Base-by-base conservation (phyloP, 2,329 filamentous ascomycete genomes). In the Monosporascus sp. region DNA sequence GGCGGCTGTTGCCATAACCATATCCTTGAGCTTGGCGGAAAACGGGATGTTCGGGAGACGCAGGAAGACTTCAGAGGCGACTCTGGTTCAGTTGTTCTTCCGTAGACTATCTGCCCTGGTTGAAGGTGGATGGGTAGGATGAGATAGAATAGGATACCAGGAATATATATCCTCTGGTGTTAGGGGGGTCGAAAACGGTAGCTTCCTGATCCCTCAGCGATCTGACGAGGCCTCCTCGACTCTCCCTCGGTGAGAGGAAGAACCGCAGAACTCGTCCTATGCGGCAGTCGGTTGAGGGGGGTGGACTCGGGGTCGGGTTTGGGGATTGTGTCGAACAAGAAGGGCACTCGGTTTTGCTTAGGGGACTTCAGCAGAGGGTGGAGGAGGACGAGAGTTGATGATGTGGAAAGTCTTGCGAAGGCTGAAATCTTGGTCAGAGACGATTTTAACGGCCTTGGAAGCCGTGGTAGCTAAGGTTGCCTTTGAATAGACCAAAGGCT, bases 181-280 rank as follows among this genome's bases (percentile, higher is more conserved):
- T 97, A 97, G 73, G 94, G 94, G 76, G 94, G 94, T 84, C 90
- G 90, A 82, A 94, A 96, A 77, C 86, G 88, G 80, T 92, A 96
- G 78, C 87, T 88, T 81, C 90, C 89, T 83, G 90, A 88, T 86
- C 87, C 90, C 83, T 89, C 82, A 82, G 81, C 87, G 83, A 87
- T 86, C 85, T 89, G 90, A 87, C 91, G 88, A 91, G 90, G 90
- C 88, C 91, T 93, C 88, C 88, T 91, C 89, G 91, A 96, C 91
- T 94, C 94, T 95, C 93, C 94, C 94, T 92, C 93, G 76, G 79
- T 80, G 80, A 94, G 93, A 96, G 92, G 93, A 97, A 97, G 93
- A 96, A 92, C 88, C 89, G 86, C 83, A 84, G 85, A 87, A 87
- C 84, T 84, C 86, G 88, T 95, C 90, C 91, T 97, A 99, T 99